Conservation (phyloP, 345 rosid species). For the Excoecaria agallocha region DNA sequence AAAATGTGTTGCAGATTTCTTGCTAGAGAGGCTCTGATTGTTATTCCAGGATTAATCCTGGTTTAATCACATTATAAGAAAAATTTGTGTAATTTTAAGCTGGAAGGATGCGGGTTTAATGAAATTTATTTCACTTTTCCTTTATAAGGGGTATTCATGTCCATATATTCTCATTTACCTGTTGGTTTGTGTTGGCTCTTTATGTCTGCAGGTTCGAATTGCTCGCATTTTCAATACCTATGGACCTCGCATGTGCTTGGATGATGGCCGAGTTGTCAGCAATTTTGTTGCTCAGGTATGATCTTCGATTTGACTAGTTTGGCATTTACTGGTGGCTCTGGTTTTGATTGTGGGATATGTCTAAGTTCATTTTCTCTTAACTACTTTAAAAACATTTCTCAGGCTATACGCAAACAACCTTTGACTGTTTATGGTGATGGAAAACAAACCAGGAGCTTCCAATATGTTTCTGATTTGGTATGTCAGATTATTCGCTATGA, state of each 20-base stretch:
- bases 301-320: slow-evolving; percentile 12
- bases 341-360: not conserved
- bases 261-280: slow-evolving; percentile 99
- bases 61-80: not conserved
- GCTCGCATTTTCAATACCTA: slow-evolving; percentile 97
- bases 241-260: slow-evolving; percentile 98
- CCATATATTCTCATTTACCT: not conserved
- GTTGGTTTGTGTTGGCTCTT: slow-evolving; percentile 9
- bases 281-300: slow-evolving; percentile 93
- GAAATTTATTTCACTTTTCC: not conserved
- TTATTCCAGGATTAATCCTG: not conserved
- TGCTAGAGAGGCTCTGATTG: not conserved
- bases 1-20: not conserved
- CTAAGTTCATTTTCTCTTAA: not conserved
- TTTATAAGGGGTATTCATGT: not conserved
- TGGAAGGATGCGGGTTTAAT: not conserved
- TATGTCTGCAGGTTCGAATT: slow-evolving; percentile 74
- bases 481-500: not conserved
- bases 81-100: not conserved
- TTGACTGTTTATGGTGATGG: slow-evolving; percentile 98
- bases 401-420: slow-evolving; percentile 65
- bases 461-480: slow-evolving; percentile 97
- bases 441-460: slow-evolving; percentile 99
- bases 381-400: not conserved
- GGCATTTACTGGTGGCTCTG: not conserved